Base-by-base conservation (phyloP, 2,329 filamentous ascomycete species). In the Cercospora citrullina region DNA sequence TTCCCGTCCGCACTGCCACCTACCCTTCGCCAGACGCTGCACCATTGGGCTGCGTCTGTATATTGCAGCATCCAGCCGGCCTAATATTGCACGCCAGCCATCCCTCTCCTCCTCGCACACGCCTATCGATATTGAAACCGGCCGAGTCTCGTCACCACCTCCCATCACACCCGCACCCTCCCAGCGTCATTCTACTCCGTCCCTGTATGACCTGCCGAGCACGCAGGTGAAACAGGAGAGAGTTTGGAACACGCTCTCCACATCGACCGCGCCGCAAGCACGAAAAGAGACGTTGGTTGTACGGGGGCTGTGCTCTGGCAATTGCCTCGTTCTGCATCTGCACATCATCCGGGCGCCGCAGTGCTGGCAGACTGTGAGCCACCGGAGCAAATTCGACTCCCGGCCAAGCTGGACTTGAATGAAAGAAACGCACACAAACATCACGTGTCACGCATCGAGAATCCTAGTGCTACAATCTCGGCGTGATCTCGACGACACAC, bases 361-460 rank as follows among this genome's bases (percentile, higher is more conserved):
- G 62, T 58, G 62, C 62, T 57, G 62, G 48, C 39, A 21, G 62
- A 31, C 48, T 18, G 62, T 42, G n/a, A 28, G 31, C 48, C 12
- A 31, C 51, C 21, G 62, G 30, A 58, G 62, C 28, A 36, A 31
- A 18, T 58, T 51, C 18, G 21, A 30, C 18, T 36, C 48, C 28
- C 48, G 18, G 61, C 63, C 68, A 72, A 68, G 70, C 68, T 61
- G 70, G 70, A 59, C 70, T 70, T 69, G 68, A 69, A n/a, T 42
- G 36, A 10, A 16, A 23, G 45, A 45, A 26, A 59, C 33, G 14
- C 39, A 57, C 39, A 57, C 60, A 60, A 45, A 16, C 58, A 62
- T 63, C 48, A 53, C 48, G 36, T 42, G 36, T n/a, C 36, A 42
- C 16, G 36, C 36, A 42, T 42, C 36, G 36, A 42, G 36, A 53